Percentiles rank a stretch among this genome's conserved stretches.
These are phyloP conservation scores for Talaromyces sp. DNA, from an alignment of 2,329 filamentous ascomycete species.

Conservation along the genomic window DNA sequence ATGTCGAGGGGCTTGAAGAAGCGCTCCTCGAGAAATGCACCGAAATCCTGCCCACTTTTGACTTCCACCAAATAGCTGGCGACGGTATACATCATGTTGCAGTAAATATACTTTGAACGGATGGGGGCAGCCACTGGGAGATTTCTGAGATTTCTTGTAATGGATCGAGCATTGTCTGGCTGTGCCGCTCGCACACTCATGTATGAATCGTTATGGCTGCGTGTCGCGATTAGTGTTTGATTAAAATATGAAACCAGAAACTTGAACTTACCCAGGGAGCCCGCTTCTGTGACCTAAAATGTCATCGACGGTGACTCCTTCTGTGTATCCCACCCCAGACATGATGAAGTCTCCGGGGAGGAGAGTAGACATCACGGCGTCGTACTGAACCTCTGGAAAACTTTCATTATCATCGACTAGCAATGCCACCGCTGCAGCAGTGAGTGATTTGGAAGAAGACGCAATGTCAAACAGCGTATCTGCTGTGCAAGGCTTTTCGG, in stretches of 20 bases:
- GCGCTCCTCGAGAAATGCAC: slow-evolving; percentile 26
- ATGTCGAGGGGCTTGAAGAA: slow-evolving; percentile 4
- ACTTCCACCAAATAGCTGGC: slow-evolving; percentile 45
- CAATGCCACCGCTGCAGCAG: slow-evolving; percentile 28
- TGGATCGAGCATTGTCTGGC: slow-evolving; percentile 28
- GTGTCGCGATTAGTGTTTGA: slow-evolving; percentile 9
- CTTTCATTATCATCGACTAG: slow-evolving; percentile 38
- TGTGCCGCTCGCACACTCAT: slow-evolving; percentile 24
- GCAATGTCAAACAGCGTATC: slow-evolving; percentile 23
- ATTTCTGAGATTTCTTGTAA: slow-evolving; percentile 42
- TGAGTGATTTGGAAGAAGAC: slow-evolving; percentile 20
- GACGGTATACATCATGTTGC: slow-evolving; percentile 48
- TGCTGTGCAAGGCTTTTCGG: slow-evolving; percentile 14
- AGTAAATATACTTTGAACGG: slow-evolving; percentile 45
- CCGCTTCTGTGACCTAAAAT: slow-evolving; percentile 51
- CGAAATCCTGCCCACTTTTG: slow-evolving; percentile 34
- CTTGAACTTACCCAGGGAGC: slow-evolving; percentile 39
- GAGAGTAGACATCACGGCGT: slow-evolving; percentile 43
- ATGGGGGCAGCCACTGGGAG: slow-evolving; percentile 43
- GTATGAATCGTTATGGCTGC: slow-evolving; percentile 30
- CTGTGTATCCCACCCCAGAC: slow-evolving; percentile 42
- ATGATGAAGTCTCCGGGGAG: slow-evolving; percentile 52
- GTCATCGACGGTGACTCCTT: slow-evolving; percentile 51
- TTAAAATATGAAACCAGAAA: background rate
- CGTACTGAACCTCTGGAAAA: slow-evolving; percentile 40